Percentiles rank a stretch among this genome's conserved stretches.
Evolutionary conservation across 2,329 filamentous ascomycete genomes (phyloP).

Genomic region (Clonostachys byssicola): DNA sequence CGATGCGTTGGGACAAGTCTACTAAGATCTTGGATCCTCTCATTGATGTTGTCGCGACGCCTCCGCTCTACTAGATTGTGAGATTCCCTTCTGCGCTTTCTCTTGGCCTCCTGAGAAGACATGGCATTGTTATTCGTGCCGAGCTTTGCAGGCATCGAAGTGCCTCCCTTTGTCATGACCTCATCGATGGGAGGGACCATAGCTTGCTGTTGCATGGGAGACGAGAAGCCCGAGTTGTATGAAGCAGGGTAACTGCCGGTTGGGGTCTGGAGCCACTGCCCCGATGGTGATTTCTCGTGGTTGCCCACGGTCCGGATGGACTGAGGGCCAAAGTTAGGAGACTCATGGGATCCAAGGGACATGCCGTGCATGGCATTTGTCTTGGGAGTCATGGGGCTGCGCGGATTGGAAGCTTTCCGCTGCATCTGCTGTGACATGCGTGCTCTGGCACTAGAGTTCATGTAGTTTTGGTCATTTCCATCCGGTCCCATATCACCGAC

Average conservation of each 20-base stretch:
- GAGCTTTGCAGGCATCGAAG: slow-evolving; percentile 87
- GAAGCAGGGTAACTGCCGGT: slow-evolving; percentile 76
- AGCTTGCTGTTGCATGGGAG: slow-evolving; percentile 65
- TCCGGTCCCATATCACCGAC: slow-evolving; percentile 43
- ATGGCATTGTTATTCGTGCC: slow-evolving; percentile 43
- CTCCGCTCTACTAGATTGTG: slow-evolving; percentile 96
- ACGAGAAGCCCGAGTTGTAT: slow-evolving; percentile 84
- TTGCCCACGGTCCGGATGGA: slow-evolving; percentile 68
- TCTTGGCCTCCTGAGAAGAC: slow-evolving; percentile 89
- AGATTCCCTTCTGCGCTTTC: slow-evolving; percentile 84
- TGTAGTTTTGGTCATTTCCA: slow-evolving; percentile 46
- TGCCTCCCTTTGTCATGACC: slow-evolving; percentile 81
- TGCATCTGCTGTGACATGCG: slow-evolving; percentile 61
- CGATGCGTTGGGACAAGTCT: slow-evolving; percentile 88
- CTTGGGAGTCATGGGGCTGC: slow-evolving; percentile 83
- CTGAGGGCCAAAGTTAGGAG: slow-evolving; percentile 69
- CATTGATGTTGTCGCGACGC: slow-evolving; percentile 96
- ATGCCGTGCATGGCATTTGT: slow-evolving; percentile 72
- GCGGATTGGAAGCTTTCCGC: slow-evolving; percentile 68
- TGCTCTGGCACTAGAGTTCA: slow-evolving; percentile 58
- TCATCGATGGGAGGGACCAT: slow-evolving; percentile 75
- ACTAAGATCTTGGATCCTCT: slow-evolving; percentile 94
- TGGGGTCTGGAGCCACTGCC: slow-evolving; percentile 85
- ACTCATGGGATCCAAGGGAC: slow-evolving; percentile 64
- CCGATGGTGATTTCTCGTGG: slow-evolving; percentile 81